Evolutionary conservation across 495 filamentous ascomycete genomes (phyloP).

Genomic region (Xylaria intraflava): DNA sequence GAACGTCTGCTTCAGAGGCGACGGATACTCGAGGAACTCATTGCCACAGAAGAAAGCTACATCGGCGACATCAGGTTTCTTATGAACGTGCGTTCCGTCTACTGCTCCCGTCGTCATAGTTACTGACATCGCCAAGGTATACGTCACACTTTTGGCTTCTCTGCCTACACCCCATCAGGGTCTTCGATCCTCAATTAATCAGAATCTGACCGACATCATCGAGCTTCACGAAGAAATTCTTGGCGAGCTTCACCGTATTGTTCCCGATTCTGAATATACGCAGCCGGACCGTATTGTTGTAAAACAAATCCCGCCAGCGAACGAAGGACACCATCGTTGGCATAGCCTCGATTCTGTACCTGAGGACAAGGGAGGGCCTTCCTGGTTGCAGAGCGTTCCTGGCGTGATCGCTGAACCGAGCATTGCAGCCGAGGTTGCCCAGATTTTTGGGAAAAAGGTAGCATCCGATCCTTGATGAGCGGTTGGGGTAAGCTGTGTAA

Average conservation of each 20-base stretch:
- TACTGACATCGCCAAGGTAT: conserved; percentile 43
- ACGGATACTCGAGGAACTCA: conserved; percentile 73
- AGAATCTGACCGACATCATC: conserved; percentile 61
- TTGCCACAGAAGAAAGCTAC: conserved; percentile 82
- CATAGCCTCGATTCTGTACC: conserved; percentile 56
- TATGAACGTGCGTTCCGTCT: conserved; percentile 56
- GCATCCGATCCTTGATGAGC: conserved; percentile 16
- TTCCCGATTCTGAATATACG: conserved; percentile 57
- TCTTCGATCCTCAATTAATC: conserved; percentile 55
- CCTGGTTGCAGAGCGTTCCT: conserved; percentile 41
- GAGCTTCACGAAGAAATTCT: conserved; percentile 66
- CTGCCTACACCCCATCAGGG: conserved; percentile 50
- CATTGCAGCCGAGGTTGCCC: conserved; percentile 67
- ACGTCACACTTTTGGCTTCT: conserved; percentile 58
- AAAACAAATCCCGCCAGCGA: conserved; percentile 15
- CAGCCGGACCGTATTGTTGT: conserved; percentile 33
- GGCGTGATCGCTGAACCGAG: conserved; percentile 60
- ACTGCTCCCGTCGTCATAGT: not conserved
- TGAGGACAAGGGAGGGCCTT: conserved; percentile 35
- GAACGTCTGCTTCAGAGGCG: conserved; percentile 67
- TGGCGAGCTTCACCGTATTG: conserved; percentile 53
- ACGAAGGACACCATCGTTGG: conserved; percentile 47
- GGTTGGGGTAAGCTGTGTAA: conserved; percentile 14
- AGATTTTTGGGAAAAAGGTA: conserved; percentile 69
- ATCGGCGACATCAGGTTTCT: conserved; percentile 79